phyloP scores from a whole-genome alignment of 1,284 basidiomycete species.

The Hypsizygus ulmarius region DNA sequence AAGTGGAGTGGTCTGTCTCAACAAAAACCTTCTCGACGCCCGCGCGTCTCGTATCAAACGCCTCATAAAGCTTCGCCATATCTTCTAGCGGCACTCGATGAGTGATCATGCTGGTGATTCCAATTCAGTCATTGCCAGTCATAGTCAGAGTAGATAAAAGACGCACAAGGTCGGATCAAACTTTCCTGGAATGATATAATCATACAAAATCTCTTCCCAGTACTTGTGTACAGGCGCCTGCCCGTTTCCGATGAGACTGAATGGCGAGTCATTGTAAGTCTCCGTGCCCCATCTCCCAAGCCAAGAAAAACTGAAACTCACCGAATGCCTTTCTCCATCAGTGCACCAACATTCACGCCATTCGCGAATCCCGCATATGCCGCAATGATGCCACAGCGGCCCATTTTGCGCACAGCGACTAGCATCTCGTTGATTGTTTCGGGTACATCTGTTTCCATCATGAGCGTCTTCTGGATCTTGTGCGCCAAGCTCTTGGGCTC shows the following conservation, averaged over 20 bases:
- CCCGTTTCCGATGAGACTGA: slow-evolving; percentile 62
- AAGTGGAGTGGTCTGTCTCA: slow-evolving; percentile 42
- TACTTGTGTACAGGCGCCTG: slow-evolving; percentile 75
- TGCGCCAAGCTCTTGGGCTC: slow-evolving; percentile 65
- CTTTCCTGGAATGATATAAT: slow-evolving; percentile 62
- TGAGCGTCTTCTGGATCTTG: slow-evolving; percentile 67
- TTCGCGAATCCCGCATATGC: slow-evolving; percentile 66
- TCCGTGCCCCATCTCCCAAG: neutral
- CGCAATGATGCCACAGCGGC: slow-evolving; percentile 61
- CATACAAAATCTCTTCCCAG: slow-evolving; percentile 69
- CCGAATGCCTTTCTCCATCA: slow-evolving; percentile 78
- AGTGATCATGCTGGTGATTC: slow-evolving; percentile 47
- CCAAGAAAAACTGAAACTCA: slow-evolving; percentile 13
- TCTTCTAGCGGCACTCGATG: slow-evolving; percentile 68
- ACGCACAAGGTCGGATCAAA: slow-evolving; percentile 68
- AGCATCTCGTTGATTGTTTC: slow-evolving; percentile 76
- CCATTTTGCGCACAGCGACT: slow-evolving; percentile 59
- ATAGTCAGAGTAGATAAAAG: slow-evolving; percentile 3
- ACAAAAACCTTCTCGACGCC: slow-evolving; percentile 65
- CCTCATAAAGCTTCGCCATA: slow-evolving; percentile 52
- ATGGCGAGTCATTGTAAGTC: neutral
- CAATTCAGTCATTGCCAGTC: slow-evolving; percentile 3
- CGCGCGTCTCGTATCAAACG: slow-evolving; percentile 57
- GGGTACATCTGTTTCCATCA: slow-evolving; percentile 74
- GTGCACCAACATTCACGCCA: slow-evolving; percentile 69